Percentiles rank a stretch among this genome's conserved stretches.
Conservation (phyloP, 2,329 filamentous ascomycete species). For the Periglandula ipomoeae region DNA sequence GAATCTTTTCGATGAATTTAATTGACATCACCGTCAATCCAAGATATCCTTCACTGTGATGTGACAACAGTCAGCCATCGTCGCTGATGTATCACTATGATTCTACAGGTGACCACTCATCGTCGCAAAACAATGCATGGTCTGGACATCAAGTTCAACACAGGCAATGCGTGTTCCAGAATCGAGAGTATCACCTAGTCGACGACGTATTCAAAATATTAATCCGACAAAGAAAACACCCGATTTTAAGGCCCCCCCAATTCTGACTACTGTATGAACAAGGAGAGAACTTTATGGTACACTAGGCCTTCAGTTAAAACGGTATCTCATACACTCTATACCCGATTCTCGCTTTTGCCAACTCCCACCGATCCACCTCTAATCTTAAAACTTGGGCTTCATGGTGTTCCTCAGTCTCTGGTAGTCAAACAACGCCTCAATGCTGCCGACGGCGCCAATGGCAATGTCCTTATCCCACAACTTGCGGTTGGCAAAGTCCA, state of each 20-base stretch:
- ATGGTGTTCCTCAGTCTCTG: conserved; percentile 73
- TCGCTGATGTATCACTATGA: neutral
- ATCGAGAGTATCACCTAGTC: neutral
- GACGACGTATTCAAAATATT: conserved; percentile 1
- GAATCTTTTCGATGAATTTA: too few species aligned
- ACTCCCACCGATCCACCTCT: conserved; percentile 18
- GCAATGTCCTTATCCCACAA: conserved; percentile 97
- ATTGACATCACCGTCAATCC: too few species aligned
- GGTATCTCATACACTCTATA: conserved; percentile 50
- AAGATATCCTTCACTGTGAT: too few species aligned
- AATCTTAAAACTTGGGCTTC: conserved; percentile 62
- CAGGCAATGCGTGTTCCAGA: neutral
- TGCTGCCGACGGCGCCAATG: conserved; percentile 82
- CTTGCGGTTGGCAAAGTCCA: conserved; percentile 90
- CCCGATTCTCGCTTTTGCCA: conserved; percentile 30
- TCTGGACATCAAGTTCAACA: too few species aligned
- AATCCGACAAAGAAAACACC: conserved; percentile 10
- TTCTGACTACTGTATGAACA: conserved; percentile 26
- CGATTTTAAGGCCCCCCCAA: conserved; percentile 2
- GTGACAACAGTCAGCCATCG: too few species aligned
- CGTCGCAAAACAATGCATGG: too few species aligned
- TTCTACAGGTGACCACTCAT: neutral
- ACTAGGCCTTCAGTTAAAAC: conserved; percentile 37
- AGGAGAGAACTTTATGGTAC: conserved; percentile 41
- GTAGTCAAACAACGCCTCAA: conserved; percentile 80